Percentiles rank a stretch among this genome's conserved stretches.
phyloP scores from a whole-genome alignment of 2,329 filamentous ascomycete genomes.

The Colletotrichum acutatum region DNA sequence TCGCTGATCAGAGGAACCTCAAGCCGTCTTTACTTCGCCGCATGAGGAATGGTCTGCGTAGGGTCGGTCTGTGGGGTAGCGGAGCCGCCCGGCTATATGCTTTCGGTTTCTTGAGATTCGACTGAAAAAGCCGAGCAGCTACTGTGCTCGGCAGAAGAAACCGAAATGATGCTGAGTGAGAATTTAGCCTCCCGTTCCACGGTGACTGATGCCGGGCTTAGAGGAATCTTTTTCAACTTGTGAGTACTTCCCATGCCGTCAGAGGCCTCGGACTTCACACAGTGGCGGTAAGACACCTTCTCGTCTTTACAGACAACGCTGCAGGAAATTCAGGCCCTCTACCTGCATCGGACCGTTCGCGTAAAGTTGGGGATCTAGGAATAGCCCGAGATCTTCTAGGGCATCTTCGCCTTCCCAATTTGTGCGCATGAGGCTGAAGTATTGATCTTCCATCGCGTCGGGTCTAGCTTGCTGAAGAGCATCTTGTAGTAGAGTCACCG shows the following conservation, averaged over 20 bases:
- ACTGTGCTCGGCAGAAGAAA: constrained; percentile 12
- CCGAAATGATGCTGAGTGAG: background rate
- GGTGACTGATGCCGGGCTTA: background rate
- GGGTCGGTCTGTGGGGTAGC: constrained; percentile 13
- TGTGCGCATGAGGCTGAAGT: constrained; percentile 46
- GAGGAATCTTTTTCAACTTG: too few species aligned
- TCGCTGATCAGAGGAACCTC: background rate
- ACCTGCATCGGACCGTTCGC: constrained; percentile 42
- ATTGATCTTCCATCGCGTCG: constrained; percentile 47
- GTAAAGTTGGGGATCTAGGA: constrained; percentile 44
- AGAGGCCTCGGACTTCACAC: background rate
- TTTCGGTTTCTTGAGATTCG: constrained; percentile 11
- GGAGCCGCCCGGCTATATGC: constrained; percentile 16
- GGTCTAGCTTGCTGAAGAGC: constrained; percentile 31
- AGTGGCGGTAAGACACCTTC: too few species aligned
- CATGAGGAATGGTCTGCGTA: background rate
- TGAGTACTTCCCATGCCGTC: background rate
- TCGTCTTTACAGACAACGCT: constrained; percentile 40
- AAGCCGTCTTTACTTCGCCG: background rate
- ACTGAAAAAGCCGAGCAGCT: background rate
- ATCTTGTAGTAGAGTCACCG: background rate
- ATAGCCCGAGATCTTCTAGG: constrained; percentile 46
- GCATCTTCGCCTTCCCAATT: constrained; percentile 50
- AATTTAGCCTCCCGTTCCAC: background rate
- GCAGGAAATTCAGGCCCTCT: constrained; percentile 44